Conservation (phyloP, 2,329 filamentous ascomycete genomes). For the Phialophora expanda region DNA sequence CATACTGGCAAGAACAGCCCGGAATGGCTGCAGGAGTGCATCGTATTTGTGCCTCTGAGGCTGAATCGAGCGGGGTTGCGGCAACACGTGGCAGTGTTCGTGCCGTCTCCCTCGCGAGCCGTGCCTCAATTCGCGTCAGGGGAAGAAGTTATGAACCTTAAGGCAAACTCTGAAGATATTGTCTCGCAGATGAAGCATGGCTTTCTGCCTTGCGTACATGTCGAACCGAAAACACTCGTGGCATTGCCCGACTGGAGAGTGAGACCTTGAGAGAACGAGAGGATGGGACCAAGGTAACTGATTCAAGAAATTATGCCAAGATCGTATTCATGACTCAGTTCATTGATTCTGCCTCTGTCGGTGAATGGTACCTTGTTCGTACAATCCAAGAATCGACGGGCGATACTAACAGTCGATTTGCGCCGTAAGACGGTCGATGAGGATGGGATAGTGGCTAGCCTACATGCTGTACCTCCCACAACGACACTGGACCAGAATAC, state of each 20-base stretch:
- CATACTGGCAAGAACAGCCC: background rate
- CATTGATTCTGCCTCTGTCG: too few species aligned
- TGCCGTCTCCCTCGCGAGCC: background rate
- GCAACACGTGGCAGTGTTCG: background rate
- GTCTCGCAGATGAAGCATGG: too few species aligned
- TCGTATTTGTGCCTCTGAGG: background rate
- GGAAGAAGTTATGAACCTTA: background rate
- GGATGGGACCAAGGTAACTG: background rate
- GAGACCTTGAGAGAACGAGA: background rate
- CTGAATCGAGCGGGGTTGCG: background rate
- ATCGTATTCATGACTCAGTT: background rate
- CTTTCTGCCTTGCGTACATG: too few species aligned
- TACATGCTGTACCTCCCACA: too few species aligned
- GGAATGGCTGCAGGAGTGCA: background rate
- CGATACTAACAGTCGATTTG: too few species aligned
- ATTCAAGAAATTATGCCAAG: background rate
- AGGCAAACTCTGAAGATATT: background rate
- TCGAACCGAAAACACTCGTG: background rate
- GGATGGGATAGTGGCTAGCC: too few species aligned
- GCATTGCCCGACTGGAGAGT: background rate
- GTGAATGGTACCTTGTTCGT: too few species aligned
- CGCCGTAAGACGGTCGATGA: too few species aligned
- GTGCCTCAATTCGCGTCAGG: background rate
- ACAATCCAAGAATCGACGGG: too few species aligned
- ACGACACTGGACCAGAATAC: too few species aligned